Evolutionary conservation across 768 basidiomycete species (phyloP).

Genomic region (Lactarius indigo): DNA sequence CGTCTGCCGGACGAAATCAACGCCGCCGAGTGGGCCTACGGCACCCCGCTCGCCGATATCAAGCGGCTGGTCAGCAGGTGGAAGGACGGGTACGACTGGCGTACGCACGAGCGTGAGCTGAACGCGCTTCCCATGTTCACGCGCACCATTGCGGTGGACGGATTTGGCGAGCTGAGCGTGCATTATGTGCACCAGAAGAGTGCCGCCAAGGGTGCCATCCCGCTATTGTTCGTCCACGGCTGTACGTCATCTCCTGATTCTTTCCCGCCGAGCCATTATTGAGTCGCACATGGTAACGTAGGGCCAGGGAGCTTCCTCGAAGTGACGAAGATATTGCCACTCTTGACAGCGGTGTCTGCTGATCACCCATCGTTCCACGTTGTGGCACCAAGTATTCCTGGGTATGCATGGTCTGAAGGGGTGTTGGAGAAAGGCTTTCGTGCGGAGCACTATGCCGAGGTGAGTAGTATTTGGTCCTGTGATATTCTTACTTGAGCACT

Average conservation of each 20-base stretch:
- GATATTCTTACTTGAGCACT: neutral
- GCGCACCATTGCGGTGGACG: too few relatives aligned
- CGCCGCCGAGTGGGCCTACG: conserved; percentile 47
- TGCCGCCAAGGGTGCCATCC: conserved; percentile 39
- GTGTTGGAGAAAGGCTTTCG: conserved; percentile 46
- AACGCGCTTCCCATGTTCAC: too few relatives aligned
- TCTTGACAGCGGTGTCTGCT: conserved; percentile 37
- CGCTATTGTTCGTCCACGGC: conserved; percentile 55
- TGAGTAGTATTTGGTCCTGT: conserved; percentile 11
- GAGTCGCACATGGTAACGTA: conserved; percentile 21
- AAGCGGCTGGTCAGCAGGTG: conserved; percentile 1
- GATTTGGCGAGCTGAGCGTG: neutral
- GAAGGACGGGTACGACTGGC: too few relatives aligned
- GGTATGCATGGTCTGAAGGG: conserved; percentile 52
- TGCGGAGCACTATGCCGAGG: conserved; percentile 47
- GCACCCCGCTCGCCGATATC: conserved; percentile 32
- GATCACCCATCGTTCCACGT: conserved; percentile 53
- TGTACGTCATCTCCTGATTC: conserved; percentile 34
- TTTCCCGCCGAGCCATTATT: neutral
- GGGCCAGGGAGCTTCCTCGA: conserved; percentile 57
- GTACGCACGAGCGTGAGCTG: too few relatives aligned
- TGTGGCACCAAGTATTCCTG: conserved; percentile 48
- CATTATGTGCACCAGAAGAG: conserved; percentile 32
- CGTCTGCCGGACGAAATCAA: conserved; percentile 55
- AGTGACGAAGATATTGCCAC: conserved; percentile 46